Evolutionary conservation across 805 yeast species (phyloP), one percentile per base, ranked within the genome.

Genomic region (Kazachstania taianensis): DNA sequence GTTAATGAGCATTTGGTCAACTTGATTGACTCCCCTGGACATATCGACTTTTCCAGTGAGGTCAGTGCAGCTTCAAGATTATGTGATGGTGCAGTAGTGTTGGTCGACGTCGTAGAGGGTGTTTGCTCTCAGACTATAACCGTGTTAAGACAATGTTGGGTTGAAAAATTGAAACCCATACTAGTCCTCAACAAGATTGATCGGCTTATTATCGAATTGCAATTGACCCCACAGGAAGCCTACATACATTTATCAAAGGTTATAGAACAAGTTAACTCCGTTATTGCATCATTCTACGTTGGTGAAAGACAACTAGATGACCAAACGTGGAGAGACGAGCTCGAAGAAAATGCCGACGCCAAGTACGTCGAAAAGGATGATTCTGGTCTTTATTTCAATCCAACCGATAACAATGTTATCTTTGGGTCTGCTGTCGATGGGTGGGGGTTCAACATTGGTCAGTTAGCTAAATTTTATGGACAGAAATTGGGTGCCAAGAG

Each of bases 21-120:
- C 53, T 69, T 92, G 49, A 89, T 92, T 39, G 99, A 92, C 59
- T 89, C 97, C 0, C 99, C 99, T 0, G 99, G 99, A n/a, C 99
- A 92, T 51, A 85, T 92, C 41, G 99, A 92, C 61, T 92, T 92
- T 57, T 81, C 94, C 1, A 81, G 94, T 9, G 99, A 92, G 54
- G 99, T 92, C 0, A 83, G 95, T 19, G 83, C 96, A 0, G 94
- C 97, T 1, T 86, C 97, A 2, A 69, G 98, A 50, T 65, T 92
- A 30, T 92, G 97, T 63, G 99, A 92, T 55, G 97, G 97, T 30
- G 96, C 97, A 0, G 81, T 92, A 3, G 94, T 92, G 0, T 64
- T 92, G 12, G 95, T 92, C 2, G 99, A 92, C 58, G 96, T 84
- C 3, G 96, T 92, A 2, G 99, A 92, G 62, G 99, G 99, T 18